Conservation (phyloP, 805 yeast species). For the Cyberlindnera maclurae region DNA sequence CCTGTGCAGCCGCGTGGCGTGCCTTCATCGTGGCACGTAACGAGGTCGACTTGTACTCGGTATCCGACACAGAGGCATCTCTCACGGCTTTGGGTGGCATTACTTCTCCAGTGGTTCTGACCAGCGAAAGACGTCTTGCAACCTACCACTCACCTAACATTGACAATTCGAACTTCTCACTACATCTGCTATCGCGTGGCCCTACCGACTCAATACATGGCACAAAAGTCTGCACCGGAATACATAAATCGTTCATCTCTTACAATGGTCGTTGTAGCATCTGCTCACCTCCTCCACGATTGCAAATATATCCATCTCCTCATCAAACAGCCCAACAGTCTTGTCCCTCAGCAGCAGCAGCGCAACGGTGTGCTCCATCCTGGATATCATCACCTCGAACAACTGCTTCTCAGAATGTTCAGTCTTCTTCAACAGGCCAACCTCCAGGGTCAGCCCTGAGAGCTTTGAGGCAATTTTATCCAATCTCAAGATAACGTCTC, state of each 20-base stretch:
- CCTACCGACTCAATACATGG: too few species aligned
- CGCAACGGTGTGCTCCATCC: constrained; percentile 57
- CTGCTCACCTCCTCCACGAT: constrained; percentile 15
- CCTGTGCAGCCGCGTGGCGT: constrained; percentile 53
- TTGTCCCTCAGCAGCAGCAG: constrained; percentile 36
- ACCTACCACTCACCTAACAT: too few species aligned
- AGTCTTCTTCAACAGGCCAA: constrained; percentile 19
- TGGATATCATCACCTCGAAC: constrained; percentile 58
- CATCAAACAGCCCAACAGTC: constrained; percentile 20
- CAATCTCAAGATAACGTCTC: constrained; percentile 47
- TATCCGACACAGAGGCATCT: constrained; percentile 22
- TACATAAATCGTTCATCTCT: neutral
- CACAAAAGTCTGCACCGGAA: too few species aligned
- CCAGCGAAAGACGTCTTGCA: too few species aligned
- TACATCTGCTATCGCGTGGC: too few species aligned
- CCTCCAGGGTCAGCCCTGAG: constrained; percentile 33
- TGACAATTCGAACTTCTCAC: too few species aligned
- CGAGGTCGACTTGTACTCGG: constrained; percentile 16
- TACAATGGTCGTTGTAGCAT: constrained; percentile 2
- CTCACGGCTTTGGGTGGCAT: constrained; percentile 24
- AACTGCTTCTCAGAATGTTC: constrained; percentile 42
- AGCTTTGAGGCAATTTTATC: constrained; percentile 50
- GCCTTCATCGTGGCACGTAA: constrained; percentile 49
- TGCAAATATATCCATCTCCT: constrained; percentile 13
- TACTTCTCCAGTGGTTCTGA: too few species aligned